Evolutionary conservation across 176 grass and related monocot genomes (phyloP), one percentile per base, ranked within the genome.

Genomic region (Dendrocalamus sinicus): DNA sequence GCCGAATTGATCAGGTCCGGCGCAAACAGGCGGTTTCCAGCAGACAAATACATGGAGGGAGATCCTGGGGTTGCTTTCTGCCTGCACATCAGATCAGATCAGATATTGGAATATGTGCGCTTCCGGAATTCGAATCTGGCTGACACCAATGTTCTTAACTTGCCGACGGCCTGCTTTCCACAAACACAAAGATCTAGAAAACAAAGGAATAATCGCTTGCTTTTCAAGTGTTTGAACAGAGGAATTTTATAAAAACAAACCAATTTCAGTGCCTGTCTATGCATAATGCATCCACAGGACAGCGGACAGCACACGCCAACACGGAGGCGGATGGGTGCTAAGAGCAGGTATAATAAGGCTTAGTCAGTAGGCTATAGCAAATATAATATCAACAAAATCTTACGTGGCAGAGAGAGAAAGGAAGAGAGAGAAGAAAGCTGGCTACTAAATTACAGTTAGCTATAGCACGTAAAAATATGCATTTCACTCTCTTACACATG

Each of bases 21-120:
- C 2, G n/a, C 62, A 40, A 81, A 89, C 88, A 70, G 88, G 68
- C 59, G 87, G 82, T 66, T 35, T 30, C 69, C 76, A 60, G 77
- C 52, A n/a, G 55, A 69, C 20, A 26, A 48, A 40, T 22, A 53
- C 35, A 14, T 10, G 46, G 14, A 12, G 8, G 76, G 53, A 47
- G 16, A 62, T 51, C 53, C 15, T 12, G 1, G 67, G 67, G 8
- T n/a, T 39, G 71, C 88, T 90, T 82, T 86, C 55, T 26, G 64
- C 88, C 78, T 12, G 83, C 83, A 24, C 63, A 66, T 80, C 78
- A 75, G 64, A 82, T 89, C 68, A 61, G 53, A 9, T 20, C 7
- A 55, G 17, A 55, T 55, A 20, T 55, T 55, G 54, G 88, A 63
- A 90, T 78, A 78, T 78, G 47, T 90, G 69, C 83, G 22, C 67